Evolutionary conservation across 352 stramenopile species (phyloP).

Genomic region (Globisporangium canariense): DNA sequence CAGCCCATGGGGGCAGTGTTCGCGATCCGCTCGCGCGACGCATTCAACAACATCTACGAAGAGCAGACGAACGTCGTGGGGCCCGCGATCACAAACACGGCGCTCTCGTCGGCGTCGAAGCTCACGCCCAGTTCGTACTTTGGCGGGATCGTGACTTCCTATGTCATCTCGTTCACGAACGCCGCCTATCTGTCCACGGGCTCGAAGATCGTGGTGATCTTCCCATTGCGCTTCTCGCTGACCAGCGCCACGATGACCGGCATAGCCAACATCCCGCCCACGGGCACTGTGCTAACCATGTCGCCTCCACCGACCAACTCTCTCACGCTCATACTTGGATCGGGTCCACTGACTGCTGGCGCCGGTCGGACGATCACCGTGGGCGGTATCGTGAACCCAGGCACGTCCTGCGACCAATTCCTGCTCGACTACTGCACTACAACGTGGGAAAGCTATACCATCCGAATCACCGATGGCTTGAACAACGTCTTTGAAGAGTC

Average conservation of each 20-base stretch:
- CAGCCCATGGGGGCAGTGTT: conserved; percentile 29
- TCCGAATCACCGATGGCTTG: conserved; percentile 34
- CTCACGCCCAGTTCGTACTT: conserved; percentile 42
- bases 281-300: conserved; percentile 25
- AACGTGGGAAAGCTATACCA: conserved; percentile 37
- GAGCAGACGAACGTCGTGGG: conserved; percentile 24
- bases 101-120: conserved; percentile 26
- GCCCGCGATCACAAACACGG: conserved; percentile 25
- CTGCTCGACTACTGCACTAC: conserved; percentile 50
- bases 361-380: conserved; percentile 40
- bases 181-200: conserved; percentile 35
- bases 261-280: conserved; percentile 29
- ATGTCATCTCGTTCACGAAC: conserved; percentile 42
- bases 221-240: conserved; percentile 43
- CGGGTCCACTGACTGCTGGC: conserved; percentile 28
- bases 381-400: conserved; percentile 49
- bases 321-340: conserved; percentile 29
- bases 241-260: conserved; percentile 19
- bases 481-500: conserved; percentile 42
- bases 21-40: conserved; percentile 40
- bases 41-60: conserved; percentile 35
- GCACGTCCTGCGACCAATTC: conserved; percentile 51
- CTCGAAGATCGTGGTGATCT: conserved; percentile 36
- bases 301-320: conserved; percentile 10
- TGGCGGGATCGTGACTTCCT: conserved; percentile 38